Evolutionary conservation across 495 filamentous ascomycete species (phyloP), one percentile per base, ranked within the genome.

Genomic region (Hypoxylon subgilvum): DNA sequence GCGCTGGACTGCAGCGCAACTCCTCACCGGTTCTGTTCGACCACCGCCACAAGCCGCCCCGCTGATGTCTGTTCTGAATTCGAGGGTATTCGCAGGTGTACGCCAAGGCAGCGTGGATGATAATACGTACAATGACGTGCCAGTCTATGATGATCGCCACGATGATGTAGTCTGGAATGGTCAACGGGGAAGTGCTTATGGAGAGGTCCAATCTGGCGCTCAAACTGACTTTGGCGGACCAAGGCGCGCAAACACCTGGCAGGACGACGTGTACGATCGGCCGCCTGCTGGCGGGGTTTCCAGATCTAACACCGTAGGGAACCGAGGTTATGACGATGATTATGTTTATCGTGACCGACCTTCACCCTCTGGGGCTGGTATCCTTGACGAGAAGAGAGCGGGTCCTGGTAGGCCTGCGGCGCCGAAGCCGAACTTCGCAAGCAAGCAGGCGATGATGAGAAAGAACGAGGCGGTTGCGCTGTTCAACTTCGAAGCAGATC

Each of bases 151-250:
- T 57, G 88, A 93, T 41, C 78, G 79, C 38, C 89, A 91, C 65
- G 94, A 98, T 58, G 84, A 93, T 65, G 88, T 92, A 2, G 89
- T 95, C n/a, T 97, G 94, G 94, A 90, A 93, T 66, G 88, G 90
- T 30, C 82, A 84, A 32, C 80, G 79, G 45, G 92, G 92, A 35
- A 80, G 79, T 30, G 90, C 87, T 2, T 90, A 86, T 63, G 88
- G 91, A 19, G 89, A 96, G 72, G 87, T 86, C 34, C 75, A 84
- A 40, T 77, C 81, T 13, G 75, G 83, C 31, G 51, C 75, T 40
- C 79, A 79, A 13, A 84, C 85, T 66, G 82, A 86, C 42, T 88
- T 88, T 17, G 86, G 87, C 58, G 73, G 74, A 36, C 89, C 92
- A 0, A 80, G 80, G 47, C 79, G 91, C 31, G 80, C 90, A 13